These are phyloP conservation scores for Aspergillus egyptiacus DNA, from an alignment of 495 filamentous ascomycete genomes.

Conservation along the genomic window DNA sequence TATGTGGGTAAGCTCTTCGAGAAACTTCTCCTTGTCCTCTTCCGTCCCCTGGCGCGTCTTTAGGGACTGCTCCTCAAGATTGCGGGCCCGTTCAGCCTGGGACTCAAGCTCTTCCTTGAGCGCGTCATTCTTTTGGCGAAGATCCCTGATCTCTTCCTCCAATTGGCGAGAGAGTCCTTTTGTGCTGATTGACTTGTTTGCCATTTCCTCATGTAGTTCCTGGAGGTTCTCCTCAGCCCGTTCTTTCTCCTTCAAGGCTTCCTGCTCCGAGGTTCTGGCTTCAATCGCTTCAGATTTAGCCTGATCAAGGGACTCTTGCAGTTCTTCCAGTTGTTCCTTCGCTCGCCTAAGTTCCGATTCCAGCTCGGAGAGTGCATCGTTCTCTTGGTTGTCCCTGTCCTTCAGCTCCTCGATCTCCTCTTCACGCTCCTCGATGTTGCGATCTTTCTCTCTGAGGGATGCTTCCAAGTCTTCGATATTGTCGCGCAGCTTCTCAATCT, in stretches of 20 bases:
- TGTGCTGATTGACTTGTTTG: conserved; percentile 70
- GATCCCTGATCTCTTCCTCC: conserved; percentile 56
- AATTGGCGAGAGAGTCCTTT: conserved; percentile 72
- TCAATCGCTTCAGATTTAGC: conserved; percentile 49
- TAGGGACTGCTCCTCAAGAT: conserved; percentile 37
- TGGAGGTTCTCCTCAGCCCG: conserved; percentile 44
- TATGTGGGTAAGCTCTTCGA: conserved; percentile 37
- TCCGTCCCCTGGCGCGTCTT: conserved; percentile 39
- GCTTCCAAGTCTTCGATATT: conserved; percentile 64
- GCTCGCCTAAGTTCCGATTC: conserved; percentile 48
- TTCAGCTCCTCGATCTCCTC: conserved; percentile 58
- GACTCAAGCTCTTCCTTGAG: conserved; percentile 47
- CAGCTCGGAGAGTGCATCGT: conserved; percentile 46
- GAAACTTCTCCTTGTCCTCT: conserved; percentile 36
- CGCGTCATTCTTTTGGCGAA: conserved; percentile 52
- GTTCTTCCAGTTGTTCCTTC: conserved; percentile 52
- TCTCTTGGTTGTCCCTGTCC: conserved; percentile 48
- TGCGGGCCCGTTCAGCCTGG: conserved; percentile 35
- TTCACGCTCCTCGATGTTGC: conserved; percentile 56
- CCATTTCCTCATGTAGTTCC: conserved; percentile 69
- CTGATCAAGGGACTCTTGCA: conserved; percentile 55
- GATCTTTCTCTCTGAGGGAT: conserved; percentile 59
- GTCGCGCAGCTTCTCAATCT: conserved; percentile 57
- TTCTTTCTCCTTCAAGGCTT: conserved; percentile 56
- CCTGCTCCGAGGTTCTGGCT: conserved; percentile 53